These are phyloP conservation scores for Claviceps spartinae DNA, from an alignment of 2,329 filamentous ascomycete genomes.

Conservation along the genomic window DNA sequence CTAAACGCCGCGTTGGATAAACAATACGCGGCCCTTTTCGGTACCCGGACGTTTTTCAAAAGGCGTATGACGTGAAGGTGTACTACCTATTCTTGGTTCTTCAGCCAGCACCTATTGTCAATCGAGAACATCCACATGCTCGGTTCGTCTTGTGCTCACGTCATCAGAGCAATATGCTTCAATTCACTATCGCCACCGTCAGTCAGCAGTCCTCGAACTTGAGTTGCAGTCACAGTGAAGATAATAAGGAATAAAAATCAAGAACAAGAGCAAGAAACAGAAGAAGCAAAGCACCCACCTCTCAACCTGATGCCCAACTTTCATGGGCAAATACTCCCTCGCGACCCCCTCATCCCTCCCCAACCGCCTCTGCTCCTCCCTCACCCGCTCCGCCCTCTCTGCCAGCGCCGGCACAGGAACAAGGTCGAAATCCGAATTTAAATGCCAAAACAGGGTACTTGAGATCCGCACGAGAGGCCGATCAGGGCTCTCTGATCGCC, in stretches of 20 bases:
- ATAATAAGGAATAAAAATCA: background rate
- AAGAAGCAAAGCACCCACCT: slow-evolving; percentile 24
- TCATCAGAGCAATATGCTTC: slow-evolving; percentile 40
- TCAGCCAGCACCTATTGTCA: too few species aligned
- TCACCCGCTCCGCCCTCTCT: slow-evolving; percentile 29
- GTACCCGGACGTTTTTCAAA: too few species aligned
- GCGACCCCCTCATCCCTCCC: slow-evolving; percentile 41
- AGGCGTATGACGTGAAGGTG: too few species aligned
- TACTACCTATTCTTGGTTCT: too few species aligned
- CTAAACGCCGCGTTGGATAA: too few species aligned
- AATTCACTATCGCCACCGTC: slow-evolving; percentile 25
- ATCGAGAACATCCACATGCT: too few species aligned
- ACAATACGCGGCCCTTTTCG: too few species aligned
- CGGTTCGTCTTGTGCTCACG: slow-evolving; percentile 13
- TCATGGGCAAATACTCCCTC: slow-evolving; percentile 35
- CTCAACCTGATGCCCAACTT: slow-evolving; percentile 46
- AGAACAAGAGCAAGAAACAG: background rate
- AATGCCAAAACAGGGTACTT: slow-evolving; percentile 48
- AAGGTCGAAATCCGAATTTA: slow-evolving; percentile 43
- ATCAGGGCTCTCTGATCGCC: slow-evolving; percentile 28
- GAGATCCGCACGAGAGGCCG: slow-evolving; percentile 43
- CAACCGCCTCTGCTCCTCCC: slow-evolving; percentile 31
- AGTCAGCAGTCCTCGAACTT: background rate
- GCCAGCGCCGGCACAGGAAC: slow-evolving; percentile 34
- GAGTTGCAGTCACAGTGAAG: too few species aligned